These are phyloP conservation scores for Microdochium nivale DNA, from an alignment of 2,329 filamentous ascomycete genomes.

Conservation along the genomic window DNA sequence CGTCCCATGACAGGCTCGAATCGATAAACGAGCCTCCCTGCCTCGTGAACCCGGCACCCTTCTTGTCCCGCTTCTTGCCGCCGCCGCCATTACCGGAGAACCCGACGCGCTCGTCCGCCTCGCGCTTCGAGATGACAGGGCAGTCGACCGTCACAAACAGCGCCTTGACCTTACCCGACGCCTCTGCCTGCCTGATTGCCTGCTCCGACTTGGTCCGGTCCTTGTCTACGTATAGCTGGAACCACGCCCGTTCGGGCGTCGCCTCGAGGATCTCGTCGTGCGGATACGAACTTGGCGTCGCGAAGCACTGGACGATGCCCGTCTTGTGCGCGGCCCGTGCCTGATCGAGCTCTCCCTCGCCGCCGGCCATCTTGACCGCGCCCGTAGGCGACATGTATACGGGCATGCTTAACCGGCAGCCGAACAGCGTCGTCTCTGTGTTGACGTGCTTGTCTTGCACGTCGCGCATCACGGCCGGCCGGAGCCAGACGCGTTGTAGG, in stretches of 20 bases:
- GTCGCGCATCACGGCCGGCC: slow-evolving; percentile 13
- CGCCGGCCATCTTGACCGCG: slow-evolving; percentile 5
- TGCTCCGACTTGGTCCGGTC: slow-evolving; percentile 1
- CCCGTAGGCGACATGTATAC: slow-evolving; percentile 14
- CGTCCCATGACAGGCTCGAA: slow-evolving; percentile 40
- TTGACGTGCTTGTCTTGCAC: slow-evolving; percentile 8
- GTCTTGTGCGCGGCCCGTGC: not conserved
- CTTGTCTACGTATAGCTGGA: slow-evolving; percentile 9
- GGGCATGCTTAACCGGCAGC: slow-evolving; percentile 10
- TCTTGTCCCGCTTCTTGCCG: slow-evolving; percentile 36
- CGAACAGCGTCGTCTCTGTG: slow-evolving; percentile 9
- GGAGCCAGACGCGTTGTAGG: slow-evolving; percentile 13
- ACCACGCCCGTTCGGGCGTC: slow-evolving; percentile 1
- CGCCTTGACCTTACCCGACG: slow-evolving; percentile 28
- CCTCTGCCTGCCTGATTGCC: not conserved
- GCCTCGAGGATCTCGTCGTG: slow-evolving; percentile 3
- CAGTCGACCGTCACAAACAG: slow-evolving; percentile 35
- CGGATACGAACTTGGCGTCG: slow-evolving; percentile 3
- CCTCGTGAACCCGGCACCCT: slow-evolving; percentile 42
- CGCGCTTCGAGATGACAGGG: slow-evolving; percentile 35
- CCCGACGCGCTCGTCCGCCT: slow-evolving; percentile 44
- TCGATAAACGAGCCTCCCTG: slow-evolving; percentile 45
- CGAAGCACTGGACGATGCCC: not conserved
- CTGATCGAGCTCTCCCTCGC: slow-evolving; percentile 2
- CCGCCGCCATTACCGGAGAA: slow-evolving; percentile 35